Evolutionary conservation across 1,284 basidiomycete species (phyloP).

Genomic region (Rhodotorula sp.): DNA sequence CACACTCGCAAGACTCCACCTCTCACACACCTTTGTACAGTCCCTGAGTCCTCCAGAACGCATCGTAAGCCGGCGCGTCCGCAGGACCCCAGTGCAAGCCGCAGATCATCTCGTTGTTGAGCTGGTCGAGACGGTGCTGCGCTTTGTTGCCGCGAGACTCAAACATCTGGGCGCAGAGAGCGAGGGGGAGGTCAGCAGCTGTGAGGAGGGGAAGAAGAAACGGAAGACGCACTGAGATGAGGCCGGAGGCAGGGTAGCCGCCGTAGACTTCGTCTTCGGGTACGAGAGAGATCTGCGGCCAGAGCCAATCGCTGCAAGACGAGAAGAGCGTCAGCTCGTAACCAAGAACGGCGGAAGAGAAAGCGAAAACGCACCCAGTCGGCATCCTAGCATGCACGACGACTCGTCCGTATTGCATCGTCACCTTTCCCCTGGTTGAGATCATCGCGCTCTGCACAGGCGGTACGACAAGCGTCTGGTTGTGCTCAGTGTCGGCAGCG

Average conservation of each 20-base stretch:
- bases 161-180: conserved; percentile 3
- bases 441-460: conserved; percentile 29
- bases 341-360: neutral
- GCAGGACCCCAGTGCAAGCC: conserved; percentile 26
- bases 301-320: conserved; percentile 25
- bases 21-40: conserved; percentile 19
- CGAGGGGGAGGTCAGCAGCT: no score
- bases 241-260: conserved; percentile 19
- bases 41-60: conserved; percentile 23
- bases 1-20: neutral
- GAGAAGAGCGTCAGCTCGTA: neutral
- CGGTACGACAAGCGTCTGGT: conserved; percentile 24
- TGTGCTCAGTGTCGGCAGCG: conserved; percentile 16
- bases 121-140: conserved; percentile 20
- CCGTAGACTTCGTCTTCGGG: conserved; percentile 24
- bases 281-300: conserved; percentile 31
- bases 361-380: conserved; percentile 10
- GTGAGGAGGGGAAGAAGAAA: no score
- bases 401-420: conserved; percentile 18
- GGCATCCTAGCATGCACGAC: conserved; percentile 23
- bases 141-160: conserved; percentile 29
- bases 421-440: conserved; percentile 23
- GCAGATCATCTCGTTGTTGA: conserved; percentile 23
- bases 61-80: conserved; percentile 10
- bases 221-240: conserved; percentile 7